Percentiles rank a stretch among this genome's conserved stretches.
phyloP scores from a whole-genome alignment of 2,329 filamentous ascomycete genomes.

The Onygenales sp. region DNA sequence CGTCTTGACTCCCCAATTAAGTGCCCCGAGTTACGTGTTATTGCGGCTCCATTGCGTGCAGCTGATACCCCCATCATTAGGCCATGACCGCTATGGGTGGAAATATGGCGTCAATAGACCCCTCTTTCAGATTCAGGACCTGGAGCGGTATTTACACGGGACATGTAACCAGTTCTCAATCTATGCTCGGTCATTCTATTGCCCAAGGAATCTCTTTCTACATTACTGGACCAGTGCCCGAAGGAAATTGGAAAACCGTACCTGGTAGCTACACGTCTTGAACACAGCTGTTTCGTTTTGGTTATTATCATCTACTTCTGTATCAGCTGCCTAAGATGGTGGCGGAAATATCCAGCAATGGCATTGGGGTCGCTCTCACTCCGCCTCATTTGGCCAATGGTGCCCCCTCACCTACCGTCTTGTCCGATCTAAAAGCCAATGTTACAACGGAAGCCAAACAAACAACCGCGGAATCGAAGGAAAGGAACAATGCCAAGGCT shows the following conservation, averaged over 20 bases:
- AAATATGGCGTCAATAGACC: too few relatives aligned
- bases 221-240: too few relatives aligned
- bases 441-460: not conserved
- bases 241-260: too few relatives aligned
- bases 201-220: too few relatives aligned
- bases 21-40: not conserved
- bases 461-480: not conserved
- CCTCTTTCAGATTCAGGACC: too few relatives aligned
- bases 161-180: too few relatives aligned
- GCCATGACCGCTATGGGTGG: too few relatives aligned
- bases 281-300: too few relatives aligned
- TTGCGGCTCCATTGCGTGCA: not conserved
- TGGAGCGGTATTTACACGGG: too few relatives aligned
- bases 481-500: constrained; percentile 6
- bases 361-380: not conserved
- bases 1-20: not conserved
- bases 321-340: not conserved
- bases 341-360: not conserved
- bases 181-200: too few relatives aligned
- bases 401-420: too few relatives aligned
- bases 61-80: not conserved
- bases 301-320: not conserved
- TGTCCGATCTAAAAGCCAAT: not conserved
- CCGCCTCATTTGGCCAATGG: not conserved
- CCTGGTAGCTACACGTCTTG: too few relatives aligned